phyloP scores from a whole-genome alignment of 2,329 filamentous ascomycete genomes.

The Diaporthe citri region DNA sequence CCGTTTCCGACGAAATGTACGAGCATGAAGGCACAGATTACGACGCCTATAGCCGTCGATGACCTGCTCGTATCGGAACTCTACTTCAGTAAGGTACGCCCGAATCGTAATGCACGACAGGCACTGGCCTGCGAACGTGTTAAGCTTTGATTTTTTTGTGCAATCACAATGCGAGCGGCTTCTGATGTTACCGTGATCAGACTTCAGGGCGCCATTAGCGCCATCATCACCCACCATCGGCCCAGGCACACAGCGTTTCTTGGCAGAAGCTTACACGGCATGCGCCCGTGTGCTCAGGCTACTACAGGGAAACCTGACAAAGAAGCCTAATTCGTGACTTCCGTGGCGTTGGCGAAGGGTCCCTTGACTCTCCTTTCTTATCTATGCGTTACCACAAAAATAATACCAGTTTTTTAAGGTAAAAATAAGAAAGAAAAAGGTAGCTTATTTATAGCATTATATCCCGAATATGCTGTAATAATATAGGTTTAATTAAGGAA shows the following conservation, averaged over 20 bases:
- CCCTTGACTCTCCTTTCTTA: too few species aligned
- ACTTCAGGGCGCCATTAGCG: slow-evolving; percentile 1
- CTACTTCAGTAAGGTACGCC: background rate
- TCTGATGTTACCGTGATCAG: slow-evolving; percentile 17
- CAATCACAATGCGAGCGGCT: slow-evolving; percentile 12
- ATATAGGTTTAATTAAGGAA: too few species aligned
- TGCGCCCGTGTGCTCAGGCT: background rate
- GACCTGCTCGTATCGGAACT: background rate
- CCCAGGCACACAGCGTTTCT: slow-evolving; percentile 1
- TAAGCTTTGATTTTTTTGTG: background rate
- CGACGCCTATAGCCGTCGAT: background rate
- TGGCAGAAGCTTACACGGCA: slow-evolving; percentile 5
- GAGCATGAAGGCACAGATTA: background rate
- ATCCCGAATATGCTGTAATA: too few species aligned
- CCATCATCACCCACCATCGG: slow-evolving; percentile 8
- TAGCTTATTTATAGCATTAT: too few species aligned
- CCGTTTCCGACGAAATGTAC: background rate
- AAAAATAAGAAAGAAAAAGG: too few species aligned
- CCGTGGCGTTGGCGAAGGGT: too few species aligned
- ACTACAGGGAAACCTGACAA: too few species aligned
- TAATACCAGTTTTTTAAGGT: too few species aligned
- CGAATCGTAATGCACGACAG: background rate
- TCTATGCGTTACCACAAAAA: too few species aligned
- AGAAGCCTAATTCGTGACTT: too few species aligned
- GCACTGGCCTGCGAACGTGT: background rate